Conservation (phyloP, 2,329 filamentous ascomycete species). For the Metarhizium sp. region DNA sequence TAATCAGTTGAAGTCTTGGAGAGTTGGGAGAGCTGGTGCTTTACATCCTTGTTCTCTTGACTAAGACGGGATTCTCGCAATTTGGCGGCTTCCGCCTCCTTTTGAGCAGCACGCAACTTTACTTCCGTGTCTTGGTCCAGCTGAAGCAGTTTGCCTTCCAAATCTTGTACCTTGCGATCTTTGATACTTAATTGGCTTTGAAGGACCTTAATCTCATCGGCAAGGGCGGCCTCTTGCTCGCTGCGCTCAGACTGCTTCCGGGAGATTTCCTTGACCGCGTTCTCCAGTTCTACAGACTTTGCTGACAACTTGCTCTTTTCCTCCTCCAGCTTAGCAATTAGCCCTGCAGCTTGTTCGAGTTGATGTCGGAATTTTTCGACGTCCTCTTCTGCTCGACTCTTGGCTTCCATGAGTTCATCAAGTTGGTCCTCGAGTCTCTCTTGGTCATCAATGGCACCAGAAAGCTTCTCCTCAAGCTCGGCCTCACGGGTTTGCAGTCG, state of each 20-base stretch:
- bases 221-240: constrained; percentile 65
- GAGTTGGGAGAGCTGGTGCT: constrained; percentile 76
- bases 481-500: constrained; percentile 85
- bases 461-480: constrained; percentile 86
- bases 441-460: constrained; percentile 87
- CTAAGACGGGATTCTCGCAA: constrained; percentile 66
- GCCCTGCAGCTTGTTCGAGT: constrained; percentile 80
- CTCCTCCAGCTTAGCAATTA: constrained; percentile 76
- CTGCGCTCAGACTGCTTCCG: constrained; percentile 63
- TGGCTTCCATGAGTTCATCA: constrained; percentile 78
- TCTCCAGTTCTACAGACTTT: constrained; percentile 60
- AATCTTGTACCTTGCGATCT: constrained; percentile 79
- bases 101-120: constrained; percentile 68
- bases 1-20: constrained; percentile 91
- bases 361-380: constrained; percentile 70
- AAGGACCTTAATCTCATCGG: constrained; percentile 81
- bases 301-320: constrained; percentile 71
- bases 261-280: constrained; percentile 60
- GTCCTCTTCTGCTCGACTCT: constrained; percentile 80
- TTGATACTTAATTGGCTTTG: constrained; percentile 84
- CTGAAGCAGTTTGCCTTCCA: constrained; percentile 75
- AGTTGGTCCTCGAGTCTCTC: constrained; percentile 90
- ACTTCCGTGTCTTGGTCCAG: constrained; percentile 83
- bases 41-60: constrained; percentile 72
- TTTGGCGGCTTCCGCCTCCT: constrained; percentile 68